Conservation (phyloP, 495 filamentous ascomycete genomes). For the Amorphotheca resinae region DNA sequence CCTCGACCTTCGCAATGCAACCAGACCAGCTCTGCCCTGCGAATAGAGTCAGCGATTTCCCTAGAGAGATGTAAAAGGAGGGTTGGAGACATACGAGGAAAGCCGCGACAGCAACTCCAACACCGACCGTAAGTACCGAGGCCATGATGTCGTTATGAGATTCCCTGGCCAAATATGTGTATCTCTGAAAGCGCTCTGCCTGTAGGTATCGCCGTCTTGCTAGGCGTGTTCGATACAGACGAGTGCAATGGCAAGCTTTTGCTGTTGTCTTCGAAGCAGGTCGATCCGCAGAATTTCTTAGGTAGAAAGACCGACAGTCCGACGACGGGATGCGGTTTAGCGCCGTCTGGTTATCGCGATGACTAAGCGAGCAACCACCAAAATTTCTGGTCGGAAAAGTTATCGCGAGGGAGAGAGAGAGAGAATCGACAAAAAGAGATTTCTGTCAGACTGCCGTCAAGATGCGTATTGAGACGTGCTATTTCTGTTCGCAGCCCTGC, state of each 20-base stretch:
- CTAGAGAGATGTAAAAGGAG: not conserved
- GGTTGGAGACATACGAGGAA: constrained; percentile 50
- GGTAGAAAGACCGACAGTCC: not conserved
- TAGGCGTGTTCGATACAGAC: too few relatives aligned
- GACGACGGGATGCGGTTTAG: constrained; percentile 21
- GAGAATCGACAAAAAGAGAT: too few relatives aligned
- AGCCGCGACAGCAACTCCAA: constrained; percentile 63
- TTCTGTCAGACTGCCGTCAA: constrained; percentile 14
- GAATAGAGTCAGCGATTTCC: constrained; percentile 4
- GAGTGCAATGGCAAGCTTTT: not conserved
- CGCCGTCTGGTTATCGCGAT: constrained; percentile 11
- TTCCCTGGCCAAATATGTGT: not conserved
- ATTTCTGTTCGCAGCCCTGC: constrained; percentile 76
- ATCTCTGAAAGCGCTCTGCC: too few relatives aligned
- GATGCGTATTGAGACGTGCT: constrained; percentile 72
- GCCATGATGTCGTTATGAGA: constrained; percentile 42
- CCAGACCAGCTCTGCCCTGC: constrained; percentile 81
- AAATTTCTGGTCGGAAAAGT: constrained; percentile 6
- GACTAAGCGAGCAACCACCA: constrained; percentile 1
- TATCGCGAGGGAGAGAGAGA: not conserved
- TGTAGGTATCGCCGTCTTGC: too few relatives aligned
- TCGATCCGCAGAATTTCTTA: not conserved
- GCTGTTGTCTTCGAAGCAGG: constrained; percentile 6
- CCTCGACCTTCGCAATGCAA: constrained; percentile 72
- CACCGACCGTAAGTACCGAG: constrained; percentile 59